phyloP scores from a whole-genome alignment of 106 monocot species.

The Hemerocallis citrina region DNA sequence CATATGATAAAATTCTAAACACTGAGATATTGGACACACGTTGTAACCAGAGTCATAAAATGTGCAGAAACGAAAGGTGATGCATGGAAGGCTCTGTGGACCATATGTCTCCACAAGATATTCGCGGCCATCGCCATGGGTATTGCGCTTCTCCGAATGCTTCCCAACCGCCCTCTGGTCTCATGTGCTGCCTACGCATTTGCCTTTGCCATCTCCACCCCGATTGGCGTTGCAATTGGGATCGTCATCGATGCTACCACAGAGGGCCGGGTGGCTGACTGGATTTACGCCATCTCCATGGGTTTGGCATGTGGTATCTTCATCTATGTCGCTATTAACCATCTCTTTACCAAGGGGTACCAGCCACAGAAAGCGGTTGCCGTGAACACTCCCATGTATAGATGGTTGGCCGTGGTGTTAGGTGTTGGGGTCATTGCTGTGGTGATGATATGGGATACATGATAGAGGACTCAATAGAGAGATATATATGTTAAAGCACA shows the following conservation, averaged over 20 bases:
- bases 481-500: no score
- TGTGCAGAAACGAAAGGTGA: slow-evolving; percentile 61
- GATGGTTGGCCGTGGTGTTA: slow-evolving; percentile 47
- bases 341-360: slow-evolving; percentile 68
- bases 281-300: slow-evolving; percentile 87
- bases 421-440: slow-evolving; percentile 71
- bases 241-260: slow-evolving; percentile 74
- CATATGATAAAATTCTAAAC: neutral
- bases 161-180: slow-evolving; percentile 56
- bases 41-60: neutral
- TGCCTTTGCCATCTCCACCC: slow-evolving; percentile 74
- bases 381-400: slow-evolving; percentile 12
- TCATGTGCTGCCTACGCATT: slow-evolving; percentile 53
- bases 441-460: slow-evolving; percentile 89
- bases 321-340: slow-evolving; percentile 71
- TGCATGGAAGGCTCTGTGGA: slow-evolving; percentile 84
- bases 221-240: slow-evolving; percentile 67
- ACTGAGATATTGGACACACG: neutral
- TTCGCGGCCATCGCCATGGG: slow-evolving; percentile 87
- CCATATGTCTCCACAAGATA: slow-evolving; percentile 69
- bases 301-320: slow-evolving; percentile 72
- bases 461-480: no score
- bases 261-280: slow-evolving; percentile 63
- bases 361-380: slow-evolving; percentile 16
- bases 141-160: slow-evolving; percentile 66